These are phyloP conservation scores for Xylogone sp. DNA, from an alignment of 2,329 filamentous ascomycete species.

Conservation along the genomic window DNA sequence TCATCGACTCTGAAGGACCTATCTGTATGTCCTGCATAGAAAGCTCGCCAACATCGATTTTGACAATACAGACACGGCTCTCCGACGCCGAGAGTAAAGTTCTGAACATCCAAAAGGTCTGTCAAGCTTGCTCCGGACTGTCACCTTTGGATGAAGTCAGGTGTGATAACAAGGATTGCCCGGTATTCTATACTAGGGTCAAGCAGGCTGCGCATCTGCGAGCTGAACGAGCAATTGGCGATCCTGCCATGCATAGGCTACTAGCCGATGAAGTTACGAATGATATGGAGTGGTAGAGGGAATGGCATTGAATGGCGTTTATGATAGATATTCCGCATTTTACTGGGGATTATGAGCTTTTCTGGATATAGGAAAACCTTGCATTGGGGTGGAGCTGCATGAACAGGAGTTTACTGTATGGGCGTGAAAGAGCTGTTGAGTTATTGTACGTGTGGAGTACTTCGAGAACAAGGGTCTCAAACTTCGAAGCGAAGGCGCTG, in stretches of 20 bases:
- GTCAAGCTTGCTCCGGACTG: slow-evolving; percentile 74
- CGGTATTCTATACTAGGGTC: slow-evolving; percentile 79
- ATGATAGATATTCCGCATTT: too few relatives aligned
- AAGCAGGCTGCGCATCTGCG: slow-evolving; percentile 51
- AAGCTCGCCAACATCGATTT: slow-evolving; percentile 55
- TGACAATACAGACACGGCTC: slow-evolving; percentile 60
- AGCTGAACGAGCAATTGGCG: slow-evolving; percentile 33
- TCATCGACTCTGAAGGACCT: slow-evolving; percentile 36
- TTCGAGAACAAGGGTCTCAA: too few relatives aligned
- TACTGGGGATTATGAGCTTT: too few relatives aligned
- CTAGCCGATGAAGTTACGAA: slow-evolving; percentile 22
- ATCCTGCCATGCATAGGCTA: slow-evolving; percentile 37
- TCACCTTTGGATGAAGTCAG: slow-evolving; percentile 71
- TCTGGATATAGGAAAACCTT: too few relatives aligned
- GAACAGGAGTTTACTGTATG: too few relatives aligned
- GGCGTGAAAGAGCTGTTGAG: too few relatives aligned
- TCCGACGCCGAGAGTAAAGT: slow-evolving; percentile 60
- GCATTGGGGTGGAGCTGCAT: too few relatives aligned
- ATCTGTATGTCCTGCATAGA: slow-evolving; percentile 57
- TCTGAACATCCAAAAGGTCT: slow-evolving; percentile 64
- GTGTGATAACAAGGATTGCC: slow-evolving; percentile 90
- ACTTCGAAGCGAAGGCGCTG: too few relatives aligned
- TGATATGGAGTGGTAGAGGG: slow-evolving; percentile 25
- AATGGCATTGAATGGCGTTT: not conserved
- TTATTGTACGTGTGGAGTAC: too few relatives aligned